Evolutionary conservation across 2,329 filamentous ascomycete species (phyloP), one percentile per base, ranked within the genome.

Genomic region (Metarhizium album): DNA sequence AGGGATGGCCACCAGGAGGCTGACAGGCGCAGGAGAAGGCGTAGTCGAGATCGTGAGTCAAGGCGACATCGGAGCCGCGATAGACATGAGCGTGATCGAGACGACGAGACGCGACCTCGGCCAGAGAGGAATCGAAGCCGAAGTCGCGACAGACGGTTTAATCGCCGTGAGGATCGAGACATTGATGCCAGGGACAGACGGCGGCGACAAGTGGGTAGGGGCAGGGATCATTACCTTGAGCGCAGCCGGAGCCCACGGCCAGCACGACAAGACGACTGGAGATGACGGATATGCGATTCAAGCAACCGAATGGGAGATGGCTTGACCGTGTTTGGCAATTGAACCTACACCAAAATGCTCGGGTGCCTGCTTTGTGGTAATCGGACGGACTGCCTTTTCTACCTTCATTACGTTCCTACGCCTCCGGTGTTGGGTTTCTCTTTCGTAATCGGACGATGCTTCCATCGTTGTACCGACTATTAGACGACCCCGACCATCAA

Each of bases 21-120:
- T 14, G 62, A 63, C 6, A 59, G 64, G 37, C 60, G 60, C 16
- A 58, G 60, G 51, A 58, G 66, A 47, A 64, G 66, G 46, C 60
- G 59, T 42, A 64, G 63, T 52, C 60, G 64, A 13, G 64, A 67
- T 16, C 56, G 54, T 14, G 58, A 58, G n/a, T 51, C 54, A 13
- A 50, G 47, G 4, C 55, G 53, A 14, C 52, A 55, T n/a, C 54
- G 51, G 37, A 55, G 57, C 2, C 55, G 55, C 16, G 58, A 52
- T 6, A 47, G 52, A 23, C 42, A 24, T 24, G 40, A 22, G 20
- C 27, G 46, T 24, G 46, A 46, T 16, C 29, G 13, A n/a, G 49
- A 43, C 7, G 45, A 48, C 7, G 45, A 48, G 45, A 43, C 51
- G 50, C 31, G 51, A 11, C 48, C 53, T 3, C 50, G 49, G n/a